Base-by-base conservation (phyloP, 352 stramenopile genomes). In the Blastocystis sp. region DNA sequence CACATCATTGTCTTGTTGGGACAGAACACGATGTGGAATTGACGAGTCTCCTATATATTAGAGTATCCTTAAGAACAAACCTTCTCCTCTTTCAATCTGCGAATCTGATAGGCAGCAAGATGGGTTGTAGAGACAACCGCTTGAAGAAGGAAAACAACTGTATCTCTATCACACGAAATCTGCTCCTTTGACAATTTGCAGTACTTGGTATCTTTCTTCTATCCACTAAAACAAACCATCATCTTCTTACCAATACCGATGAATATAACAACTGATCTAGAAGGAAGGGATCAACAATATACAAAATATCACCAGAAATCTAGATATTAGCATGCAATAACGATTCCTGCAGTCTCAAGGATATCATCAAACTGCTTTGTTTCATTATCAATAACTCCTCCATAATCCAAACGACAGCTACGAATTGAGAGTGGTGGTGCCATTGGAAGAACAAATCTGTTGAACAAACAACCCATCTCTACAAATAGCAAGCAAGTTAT, bases 381-480 rank as follows among this genome's bases (percentile, higher is more conserved):
- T 29, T 75, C 32, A 19, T 75, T 54, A 46, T 75, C 63, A 32
- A 49, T n/a, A 32, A 75, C 21, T 42, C 32, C 29, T 11, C 63
- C 63, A 32, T 56, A 49, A 29, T 75, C 63, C 21, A 75, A 29
- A 49, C 14, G 21, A 52, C 32, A 75, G 29, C 63, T 29, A 54
- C 63, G 63, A 24, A 75, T 75, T 14, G 63, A 75, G 32, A 75
- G 63, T 29, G 63, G 63, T n/a, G 63, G 63, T n/a, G 63, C 11
- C 63, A 75, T 75, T 5, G 19, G 4, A 27, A 37, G 11, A 24
- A 37, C 24, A 54, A 54, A 5, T 75, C 24, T 69, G 59, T 39
- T 24, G 7, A 75, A 75, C 63, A 75, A 54, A 54, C 29, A 49
- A 49, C 35, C 27, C 32, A 75, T 49, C 61, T 73, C 61, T 49